Evolutionary conservation across 257 asterid species (phyloP), one percentile per base, ranked within the genome.

Genomic region (Nicotiana sylvestris): DNA sequence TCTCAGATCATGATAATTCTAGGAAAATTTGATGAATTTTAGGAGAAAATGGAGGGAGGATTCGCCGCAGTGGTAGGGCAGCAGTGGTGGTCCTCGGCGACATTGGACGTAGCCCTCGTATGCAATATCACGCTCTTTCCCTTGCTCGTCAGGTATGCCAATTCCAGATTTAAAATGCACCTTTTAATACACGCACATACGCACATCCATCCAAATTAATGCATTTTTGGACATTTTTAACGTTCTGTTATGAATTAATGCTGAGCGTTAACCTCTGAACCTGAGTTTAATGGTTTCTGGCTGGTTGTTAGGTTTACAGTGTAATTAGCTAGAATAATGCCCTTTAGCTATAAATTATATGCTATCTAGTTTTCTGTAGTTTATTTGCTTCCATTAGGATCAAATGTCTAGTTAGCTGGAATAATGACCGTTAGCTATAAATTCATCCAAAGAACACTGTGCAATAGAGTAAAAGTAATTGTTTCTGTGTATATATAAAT

Each of bases 81-180:
- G 97, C 98, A 0, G 93, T 96, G 77, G 97, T 96, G 78, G 99
- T 96, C 82, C 98, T 96, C 17, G 99, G 99, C 0, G 99, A 96
- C 87, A 89, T 96, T 9, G 99, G 99, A 25, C 97, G 98, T 56
- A 94, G 99, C 87, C 99, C 98, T 12, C 90, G 99, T 12, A 94
- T 96, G 99, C 99, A 96, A 81, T 96, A 92, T 83, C 99, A 96
- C 55, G 97, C 98, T 6, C 98, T 96, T 76, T 96, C 99, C 61
- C 97, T 96, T 81, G 94, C 98, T 77, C 93, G 90, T 21, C 98
- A 93, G 98, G 99, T 94, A 82, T 37, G 2, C 53, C 11, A 13
- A 66, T 16, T 66, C 21, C 74, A 15, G 74, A 33, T 66, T 66
- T 43, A 43, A 43, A 43, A 43, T 6, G 49, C 49, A 43, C 49